Conservation (phyloP, 176 grass and related monocot species). For the Carex littledalei region DNA sequence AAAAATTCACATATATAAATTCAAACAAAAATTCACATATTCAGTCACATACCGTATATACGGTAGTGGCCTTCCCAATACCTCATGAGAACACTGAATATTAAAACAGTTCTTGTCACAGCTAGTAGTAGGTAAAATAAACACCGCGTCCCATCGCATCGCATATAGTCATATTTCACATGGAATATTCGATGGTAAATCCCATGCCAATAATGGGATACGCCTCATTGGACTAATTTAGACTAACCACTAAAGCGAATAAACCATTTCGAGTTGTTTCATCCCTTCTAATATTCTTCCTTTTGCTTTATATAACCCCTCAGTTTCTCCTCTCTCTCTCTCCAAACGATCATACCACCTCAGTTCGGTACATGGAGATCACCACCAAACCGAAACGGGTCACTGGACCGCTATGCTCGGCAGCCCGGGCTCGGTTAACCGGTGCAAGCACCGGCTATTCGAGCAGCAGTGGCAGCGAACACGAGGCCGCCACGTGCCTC, state of each 20-base stretch:
- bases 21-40: too few relatives aligned
- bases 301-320: constrained; percentile 13
- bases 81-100: too few relatives aligned
- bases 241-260: constrained; percentile 14
- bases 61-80: too few relatives aligned
- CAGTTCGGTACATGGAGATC: background rate
- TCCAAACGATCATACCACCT: background rate
- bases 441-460: constrained; percentile 33
- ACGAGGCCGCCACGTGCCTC: constrained; percentile 57
- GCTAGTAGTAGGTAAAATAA: background rate
- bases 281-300: constrained; percentile 15
- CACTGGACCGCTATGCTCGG: background rate
- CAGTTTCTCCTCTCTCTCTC: background rate
- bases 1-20: too few relatives aligned
- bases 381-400: background rate
- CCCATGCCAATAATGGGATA: background rate
- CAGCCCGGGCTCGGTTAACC: constrained; percentile 57
- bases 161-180: background rate
- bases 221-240: background rate
- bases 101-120: too few relatives aligned
- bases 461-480: constrained; percentile 64
- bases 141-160: background rate
- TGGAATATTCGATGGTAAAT: constrained; percentile 24
- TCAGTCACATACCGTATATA: too few relatives aligned
- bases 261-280: constrained; percentile 28